phyloP scores from a whole-genome alignment of 495 filamentous ascomycete genomes.

The Opeltia flavorubescens region DNA sequence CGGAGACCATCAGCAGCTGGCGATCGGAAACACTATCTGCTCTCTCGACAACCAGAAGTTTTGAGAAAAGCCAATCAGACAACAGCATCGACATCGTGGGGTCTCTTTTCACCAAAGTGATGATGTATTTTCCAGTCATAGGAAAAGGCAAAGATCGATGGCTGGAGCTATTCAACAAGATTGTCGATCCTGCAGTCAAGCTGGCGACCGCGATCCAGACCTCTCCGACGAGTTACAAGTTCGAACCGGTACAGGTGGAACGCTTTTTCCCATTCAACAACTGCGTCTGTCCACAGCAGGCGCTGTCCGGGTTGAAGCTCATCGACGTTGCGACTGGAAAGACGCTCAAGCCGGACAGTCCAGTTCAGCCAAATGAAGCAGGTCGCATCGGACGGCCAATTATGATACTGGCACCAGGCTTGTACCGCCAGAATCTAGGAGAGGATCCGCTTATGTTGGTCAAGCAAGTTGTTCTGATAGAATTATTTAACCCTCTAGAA shows the following conservation, averaged over 20 bases:
- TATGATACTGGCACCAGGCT: conserved; percentile 1
- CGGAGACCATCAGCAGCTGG: conserved; percentile 3
- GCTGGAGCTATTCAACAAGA: not conserved
- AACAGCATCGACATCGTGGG: not conserved
- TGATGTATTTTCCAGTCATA: not conserved
- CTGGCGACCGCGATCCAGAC: conserved; percentile 7
- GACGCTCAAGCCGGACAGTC: conserved; percentile 1
- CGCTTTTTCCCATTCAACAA: not conserved
- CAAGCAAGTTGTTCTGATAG: not conserved
- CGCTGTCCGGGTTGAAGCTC: not conserved
- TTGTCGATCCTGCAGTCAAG: conserved; percentile 2
- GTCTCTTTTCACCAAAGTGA: not conserved
- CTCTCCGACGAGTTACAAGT: conserved; percentile 1
- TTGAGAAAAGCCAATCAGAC: not conserved
- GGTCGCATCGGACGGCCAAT: conserved; percentile 1
- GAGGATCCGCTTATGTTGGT: not conserved
- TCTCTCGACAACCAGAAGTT: not conserved
- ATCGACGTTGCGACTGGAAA: conserved; percentile 4
- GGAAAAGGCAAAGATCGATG: not conserved
- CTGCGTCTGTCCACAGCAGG: not conserved
- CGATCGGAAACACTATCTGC: conserved; percentile 13
- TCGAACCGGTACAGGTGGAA: not conserved
- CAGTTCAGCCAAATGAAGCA: not conserved
- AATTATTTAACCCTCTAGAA: conserved; percentile 3
- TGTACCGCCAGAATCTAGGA: not conserved